A percentile compares a stretch with the other conserved stretches of the same genome.
These are phyloP conservation scores for Eutrema heterophyllum DNA, from an alignment of 345 rosid genomes.

Conservation along the genomic window DNA sequence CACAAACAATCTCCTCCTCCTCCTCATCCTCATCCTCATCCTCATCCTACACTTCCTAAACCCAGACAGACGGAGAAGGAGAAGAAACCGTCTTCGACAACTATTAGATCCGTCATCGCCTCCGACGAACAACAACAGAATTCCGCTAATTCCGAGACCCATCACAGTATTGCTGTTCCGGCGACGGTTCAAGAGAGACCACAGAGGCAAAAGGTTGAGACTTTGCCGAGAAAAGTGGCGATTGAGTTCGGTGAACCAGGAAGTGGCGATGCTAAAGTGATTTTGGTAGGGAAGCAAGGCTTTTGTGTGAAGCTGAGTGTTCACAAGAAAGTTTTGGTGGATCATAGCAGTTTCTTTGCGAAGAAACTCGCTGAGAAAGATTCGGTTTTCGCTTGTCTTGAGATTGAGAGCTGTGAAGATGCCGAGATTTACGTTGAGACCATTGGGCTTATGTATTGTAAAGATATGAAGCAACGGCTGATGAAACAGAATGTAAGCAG, in stretches of 20 bases:
- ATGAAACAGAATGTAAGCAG: slow-evolving; percentile 86
- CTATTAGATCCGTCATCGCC: slow-evolving; percentile 47
- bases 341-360: slow-evolving; percentile 69
- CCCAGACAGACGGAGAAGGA: slow-evolving; percentile 32
- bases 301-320: slow-evolving; percentile 92
- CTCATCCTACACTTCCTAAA: background rate
- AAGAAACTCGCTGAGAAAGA: slow-evolving; percentile 58
- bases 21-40: slow-evolving; percentile 39
- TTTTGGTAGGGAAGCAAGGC: slow-evolving; percentile 84
- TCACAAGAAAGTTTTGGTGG: slow-evolving; percentile 68
- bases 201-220: slow-evolving; percentile 67
- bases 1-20: slow-evolving; percentile 66
- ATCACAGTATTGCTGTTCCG: slow-evolving; percentile 39
- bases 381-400: slow-evolving; percentile 56
- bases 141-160: slow-evolving; percentile 18
- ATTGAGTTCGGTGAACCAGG: slow-evolving; percentile 94
- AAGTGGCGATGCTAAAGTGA: slow-evolving; percentile 80
- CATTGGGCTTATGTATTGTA: slow-evolving; percentile 93
- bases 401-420: slow-evolving; percentile 83
- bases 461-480: slow-evolving; percentile 89
- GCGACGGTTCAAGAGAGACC: slow-evolving; percentile 55
- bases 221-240: slow-evolving; percentile 81
- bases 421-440: slow-evolving; percentile 91
- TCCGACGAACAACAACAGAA: slow-evolving; percentile 46
- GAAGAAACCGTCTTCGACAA: slow-evolving; percentile 47